Evolutionary conservation across 129 eudicot species (phyloP).

Genomic region (Centrapalus pauciflorus): DNA sequence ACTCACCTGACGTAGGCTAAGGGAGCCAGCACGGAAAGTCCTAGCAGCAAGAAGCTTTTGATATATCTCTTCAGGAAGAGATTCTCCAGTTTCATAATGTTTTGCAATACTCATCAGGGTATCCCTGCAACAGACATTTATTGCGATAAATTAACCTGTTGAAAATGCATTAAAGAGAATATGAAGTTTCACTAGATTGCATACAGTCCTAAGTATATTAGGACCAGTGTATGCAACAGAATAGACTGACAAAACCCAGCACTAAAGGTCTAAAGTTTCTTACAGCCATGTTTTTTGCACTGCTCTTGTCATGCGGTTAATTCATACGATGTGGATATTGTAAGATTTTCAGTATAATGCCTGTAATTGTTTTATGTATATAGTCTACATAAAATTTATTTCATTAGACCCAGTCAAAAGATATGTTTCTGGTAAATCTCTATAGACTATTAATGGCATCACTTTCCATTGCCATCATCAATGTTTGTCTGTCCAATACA

Average conservation of each 20-base stretch:
- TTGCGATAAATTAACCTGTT: neutral
- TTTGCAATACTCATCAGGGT: slow-evolving; percentile 92
- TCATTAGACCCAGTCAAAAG: neutral
- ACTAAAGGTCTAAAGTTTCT: neutral
- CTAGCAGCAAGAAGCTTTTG: slow-evolving; percentile 89
- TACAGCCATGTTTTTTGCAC: neutral
- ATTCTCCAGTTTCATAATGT: slow-evolving; percentile 91
- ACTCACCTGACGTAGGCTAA: slow-evolving; percentile 91
- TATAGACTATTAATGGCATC: neutral
- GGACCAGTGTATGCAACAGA: neutral
- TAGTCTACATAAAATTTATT: neutral
- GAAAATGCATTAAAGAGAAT: neutral
- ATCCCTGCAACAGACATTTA: slow-evolving; percentile 46
- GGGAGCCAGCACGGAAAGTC: slow-evolving; percentile 88
- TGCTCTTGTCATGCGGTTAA: neutral
- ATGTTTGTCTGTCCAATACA: neutral
- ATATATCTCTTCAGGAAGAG: slow-evolving; percentile 81
- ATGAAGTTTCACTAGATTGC: neutral
- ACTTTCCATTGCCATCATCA: neutral
- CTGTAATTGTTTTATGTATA: neutral
- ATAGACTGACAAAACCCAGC: neutral
- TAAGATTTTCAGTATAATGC: no score
- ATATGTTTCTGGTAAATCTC: neutral
- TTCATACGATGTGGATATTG: no score
- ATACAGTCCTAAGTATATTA: neutral